Evolutionary conservation across 441 rosid species (phyloP), one percentile per base, ranked within the genome.

Genomic region (Populus trichocarpa): DNA sequence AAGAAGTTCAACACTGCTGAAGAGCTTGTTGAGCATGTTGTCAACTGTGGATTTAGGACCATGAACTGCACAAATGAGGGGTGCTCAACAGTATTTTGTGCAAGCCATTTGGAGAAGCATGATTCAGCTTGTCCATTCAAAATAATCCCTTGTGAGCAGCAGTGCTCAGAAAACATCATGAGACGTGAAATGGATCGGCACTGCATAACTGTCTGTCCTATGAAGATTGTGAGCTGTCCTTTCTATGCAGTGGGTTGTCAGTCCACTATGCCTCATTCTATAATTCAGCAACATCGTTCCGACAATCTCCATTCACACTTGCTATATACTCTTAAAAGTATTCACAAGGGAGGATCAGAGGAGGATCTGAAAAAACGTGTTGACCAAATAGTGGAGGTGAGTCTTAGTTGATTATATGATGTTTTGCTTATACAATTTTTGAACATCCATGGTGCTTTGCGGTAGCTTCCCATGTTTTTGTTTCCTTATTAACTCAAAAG

Each of bases 101-200:
- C 90, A 0, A 87, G 73, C 23, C 92, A 90, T 70, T 5, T 78
- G 86, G 92, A 88, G 85, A 84, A 87, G 68, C 99, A 96, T 64
- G 97, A 91, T 75, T 82, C 86, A 3, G 75, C 77, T 78, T 96
- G 98, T 79, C 92, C 93, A 46, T 94, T 89, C 74, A 96, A 96
- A 88, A 81, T 92, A 23, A 86, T 96, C 30, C 95, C 83, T 1
- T 96, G 99, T 35, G 99, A 96, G 83, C 99, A 94, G 81, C 87
- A 85, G 42, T 94, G 99, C 84, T 81, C 89, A 2, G 91, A 85
- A 30, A 75, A 77, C 77, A 84, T 94, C 69, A 87, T 92, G 95
- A 88, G 98, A 79, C 94, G 91, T 0, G 94, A 88, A 33, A 94
- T 94, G 99, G 98, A 94, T 80, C 82, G 93, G 80, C 98, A 96